phyloP scores from a whole-genome alignment of 2,329 filamentous ascomycete species.

The Ophiostoma sp. region DNA sequence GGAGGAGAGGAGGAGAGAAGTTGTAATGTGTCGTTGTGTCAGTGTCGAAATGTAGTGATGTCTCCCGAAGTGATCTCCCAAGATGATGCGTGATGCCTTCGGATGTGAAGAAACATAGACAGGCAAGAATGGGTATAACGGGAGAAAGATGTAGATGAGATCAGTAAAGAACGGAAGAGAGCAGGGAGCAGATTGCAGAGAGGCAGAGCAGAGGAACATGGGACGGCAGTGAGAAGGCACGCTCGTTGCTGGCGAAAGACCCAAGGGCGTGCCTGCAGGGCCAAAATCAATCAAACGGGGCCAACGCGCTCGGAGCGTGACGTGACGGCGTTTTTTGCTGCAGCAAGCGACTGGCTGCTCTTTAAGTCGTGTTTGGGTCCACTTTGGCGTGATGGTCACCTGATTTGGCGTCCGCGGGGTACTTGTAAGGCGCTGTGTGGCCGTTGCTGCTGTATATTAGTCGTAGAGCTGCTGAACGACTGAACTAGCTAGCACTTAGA shows the following conservation, averaged over 20 bases:
- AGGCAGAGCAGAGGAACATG: neutral
- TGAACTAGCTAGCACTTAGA: neutral
- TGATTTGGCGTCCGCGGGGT: conserved; percentile 24
- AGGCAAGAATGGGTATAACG: neutral
- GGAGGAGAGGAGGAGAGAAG: neutral
- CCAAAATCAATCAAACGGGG: conserved; percentile 25
- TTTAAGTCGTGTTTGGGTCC: conserved; percentile 25
- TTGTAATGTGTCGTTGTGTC: neutral
- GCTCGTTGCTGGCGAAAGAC: neutral
- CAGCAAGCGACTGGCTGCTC: conserved; percentile 23
- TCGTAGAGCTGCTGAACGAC: too few species aligned
- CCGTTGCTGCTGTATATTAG: too few species aligned
- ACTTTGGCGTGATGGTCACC: conserved; percentile 19
- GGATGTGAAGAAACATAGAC: neutral
- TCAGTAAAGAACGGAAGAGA: neutral
- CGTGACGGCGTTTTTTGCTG: conserved; percentile 24
- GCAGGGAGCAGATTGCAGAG: neutral
- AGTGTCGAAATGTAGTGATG: too few species aligned
- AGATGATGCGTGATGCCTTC: too few species aligned
- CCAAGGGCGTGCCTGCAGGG: conserved; percentile 7
- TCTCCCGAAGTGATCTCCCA: too few species aligned
- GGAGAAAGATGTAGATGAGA: neutral
- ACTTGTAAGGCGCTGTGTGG: neutral
- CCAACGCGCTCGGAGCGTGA: conserved; percentile 31
- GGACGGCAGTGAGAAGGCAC: neutral